Evolutionary conservation across 768 basidiomycete species (phyloP).

Genomic region (Xerocomus brunneocitrinus): DNA sequence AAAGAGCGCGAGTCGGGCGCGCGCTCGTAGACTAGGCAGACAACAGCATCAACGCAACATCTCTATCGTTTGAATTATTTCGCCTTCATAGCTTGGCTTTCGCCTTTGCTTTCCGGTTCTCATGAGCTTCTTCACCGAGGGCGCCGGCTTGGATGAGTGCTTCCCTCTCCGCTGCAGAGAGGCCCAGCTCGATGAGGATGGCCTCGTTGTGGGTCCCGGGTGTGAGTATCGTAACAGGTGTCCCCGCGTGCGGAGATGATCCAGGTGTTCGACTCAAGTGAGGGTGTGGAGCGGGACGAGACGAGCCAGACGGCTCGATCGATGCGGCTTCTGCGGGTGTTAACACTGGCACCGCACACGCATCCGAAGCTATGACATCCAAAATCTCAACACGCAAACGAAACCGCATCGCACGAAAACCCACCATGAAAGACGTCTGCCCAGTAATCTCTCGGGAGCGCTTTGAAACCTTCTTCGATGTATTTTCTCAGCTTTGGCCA

Average conservation of each 20-base stretch:
- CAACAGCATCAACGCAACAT: neutral
- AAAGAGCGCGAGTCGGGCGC: neutral
- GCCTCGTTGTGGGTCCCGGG: slow-evolving; percentile 54
- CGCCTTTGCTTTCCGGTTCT: slow-evolving; percentile 10
- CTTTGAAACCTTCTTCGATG: slow-evolving; percentile 59
- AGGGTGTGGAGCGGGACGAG: slow-evolving; percentile 52
- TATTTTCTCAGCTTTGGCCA: slow-evolving; percentile 59
- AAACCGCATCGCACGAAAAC: neutral
- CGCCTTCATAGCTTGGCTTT: slow-evolving; percentile 24
- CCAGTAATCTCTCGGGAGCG: slow-evolving; percentile 65
- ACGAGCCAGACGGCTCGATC: slow-evolving; percentile 34
- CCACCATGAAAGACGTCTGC: slow-evolving; percentile 59
- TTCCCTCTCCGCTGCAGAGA: slow-evolving; percentile 38
- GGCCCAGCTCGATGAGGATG: slow-evolving; percentile 49
- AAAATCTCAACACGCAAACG: neutral
- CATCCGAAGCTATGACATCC: slow-evolving; percentile 52
- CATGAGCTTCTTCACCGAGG: slow-evolving; percentile 35
- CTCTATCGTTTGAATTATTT: neutral
- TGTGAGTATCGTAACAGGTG: slow-evolving; percentile 24
- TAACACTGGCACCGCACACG: slow-evolving; percentile 68
- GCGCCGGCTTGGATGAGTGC: slow-evolving; percentile 45
- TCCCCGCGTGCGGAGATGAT: slow-evolving; percentile 5
- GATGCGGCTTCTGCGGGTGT: slow-evolving; percentile 55
- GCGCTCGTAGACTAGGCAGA: neutral
- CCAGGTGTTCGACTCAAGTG: slow-evolving; percentile 35